A percentile compares a stretch with the other conserved stretches of the same genome.
Conservation (phyloP, 2,329 filamentous ascomycete species). For the Aaosphaeria pasadenensis region DNA sequence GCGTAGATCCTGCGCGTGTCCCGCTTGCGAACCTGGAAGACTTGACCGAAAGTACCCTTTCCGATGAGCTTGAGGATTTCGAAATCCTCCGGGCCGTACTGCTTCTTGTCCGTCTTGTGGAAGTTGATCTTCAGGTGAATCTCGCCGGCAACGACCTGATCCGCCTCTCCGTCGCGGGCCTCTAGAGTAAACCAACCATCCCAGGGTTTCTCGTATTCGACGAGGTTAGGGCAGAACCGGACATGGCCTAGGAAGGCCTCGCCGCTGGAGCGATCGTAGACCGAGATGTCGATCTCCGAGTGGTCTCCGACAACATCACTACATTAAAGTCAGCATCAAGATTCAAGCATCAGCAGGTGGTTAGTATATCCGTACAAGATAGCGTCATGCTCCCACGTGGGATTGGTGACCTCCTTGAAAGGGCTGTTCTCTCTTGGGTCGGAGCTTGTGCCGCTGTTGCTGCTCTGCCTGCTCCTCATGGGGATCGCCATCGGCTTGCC, state of each 20-base stretch:
- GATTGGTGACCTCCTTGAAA: slow-evolving; percentile 71
- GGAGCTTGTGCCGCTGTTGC: slow-evolving; percentile 79
- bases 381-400: slow-evolving; percentile 93
- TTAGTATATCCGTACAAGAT: slow-evolving; percentile 70
- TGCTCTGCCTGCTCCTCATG: slow-evolving; percentile 95
- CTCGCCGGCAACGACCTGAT: slow-evolving; percentile 71
- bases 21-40: slow-evolving; percentile 97
- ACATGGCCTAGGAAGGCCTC: slow-evolving; percentile 93
- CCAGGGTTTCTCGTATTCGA: slow-evolving; percentile 67
- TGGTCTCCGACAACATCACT: slow-evolving; percentile 93
- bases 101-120: slow-evolving; percentile 78
- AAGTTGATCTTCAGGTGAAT: slow-evolving; percentile 84
- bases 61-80: slow-evolving; percentile 94
- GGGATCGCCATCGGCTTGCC: slow-evolving; percentile 90
- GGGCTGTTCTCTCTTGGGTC: slow-evolving; percentile 50
- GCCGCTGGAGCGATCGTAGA: slow-evolving; percentile 82
- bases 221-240: slow-evolving; percentile 69
- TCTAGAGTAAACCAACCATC: slow-evolving; percentile 84
- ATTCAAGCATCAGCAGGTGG: not conserved
- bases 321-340: slow-evolving; percentile 16
- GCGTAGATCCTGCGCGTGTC: slow-evolving; percentile 95
- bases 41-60: slow-evolving; percentile 97
- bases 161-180: slow-evolving; percentile 75
- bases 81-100: slow-evolving; percentile 93
- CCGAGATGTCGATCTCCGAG: slow-evolving; percentile 85